A percentile compares a stretch with the other conserved stretches of the same genome.
Evolutionary conservation across 176 grass and related monocot species (phyloP).

Genomic region (Tillandsia leiboldiana): DNA sequence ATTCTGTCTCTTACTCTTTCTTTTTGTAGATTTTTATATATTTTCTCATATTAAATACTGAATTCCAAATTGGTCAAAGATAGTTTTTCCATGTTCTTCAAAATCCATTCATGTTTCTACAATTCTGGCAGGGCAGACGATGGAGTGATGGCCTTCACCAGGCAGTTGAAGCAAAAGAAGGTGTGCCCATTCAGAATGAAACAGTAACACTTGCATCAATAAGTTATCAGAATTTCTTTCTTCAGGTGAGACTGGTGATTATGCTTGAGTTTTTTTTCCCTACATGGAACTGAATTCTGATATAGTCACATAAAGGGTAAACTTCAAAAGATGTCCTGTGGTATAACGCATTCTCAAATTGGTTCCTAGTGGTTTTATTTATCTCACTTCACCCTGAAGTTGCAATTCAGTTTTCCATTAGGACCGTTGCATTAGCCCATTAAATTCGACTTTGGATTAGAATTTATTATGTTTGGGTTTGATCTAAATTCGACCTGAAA

Average conservation of each 20-base stretch:
- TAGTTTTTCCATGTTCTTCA: slow-evolving; percentile 1
- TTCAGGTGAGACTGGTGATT: slow-evolving; percentile 48
- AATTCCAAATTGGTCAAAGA: too few relatives aligned
- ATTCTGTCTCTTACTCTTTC: background rate
- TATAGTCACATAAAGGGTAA: too few relatives aligned
- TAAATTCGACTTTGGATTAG: too few relatives aligned
- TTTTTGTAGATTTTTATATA: background rate
- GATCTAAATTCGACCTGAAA: too few relatives aligned
- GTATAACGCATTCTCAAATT: background rate
- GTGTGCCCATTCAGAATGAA: slow-evolving; percentile 90
- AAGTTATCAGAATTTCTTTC: slow-evolving; percentile 99
- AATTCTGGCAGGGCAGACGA: slow-evolving; percentile 61
- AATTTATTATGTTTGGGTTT: too few relatives aligned
- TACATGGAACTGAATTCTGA: background rate
- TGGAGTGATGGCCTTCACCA: slow-evolving; percentile 99
- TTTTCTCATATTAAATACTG: background rate
- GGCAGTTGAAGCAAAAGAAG: slow-evolving; percentile 97
- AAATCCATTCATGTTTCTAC: slow-evolving; percentile 23
- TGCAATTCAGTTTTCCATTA: too few relatives aligned
- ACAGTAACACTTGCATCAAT: slow-evolving; percentile 95
- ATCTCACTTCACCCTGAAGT: too few relatives aligned
- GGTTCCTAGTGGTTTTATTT: too few relatives aligned
- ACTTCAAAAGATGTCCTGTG: too few relatives aligned
- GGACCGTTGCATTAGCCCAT: too few relatives aligned
- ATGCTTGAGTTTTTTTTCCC: background rate